These are phyloP conservation scores for Lepidium aucheri DNA, from an alignment of 345 rosid genomes.

Conservation along the genomic window DNA sequence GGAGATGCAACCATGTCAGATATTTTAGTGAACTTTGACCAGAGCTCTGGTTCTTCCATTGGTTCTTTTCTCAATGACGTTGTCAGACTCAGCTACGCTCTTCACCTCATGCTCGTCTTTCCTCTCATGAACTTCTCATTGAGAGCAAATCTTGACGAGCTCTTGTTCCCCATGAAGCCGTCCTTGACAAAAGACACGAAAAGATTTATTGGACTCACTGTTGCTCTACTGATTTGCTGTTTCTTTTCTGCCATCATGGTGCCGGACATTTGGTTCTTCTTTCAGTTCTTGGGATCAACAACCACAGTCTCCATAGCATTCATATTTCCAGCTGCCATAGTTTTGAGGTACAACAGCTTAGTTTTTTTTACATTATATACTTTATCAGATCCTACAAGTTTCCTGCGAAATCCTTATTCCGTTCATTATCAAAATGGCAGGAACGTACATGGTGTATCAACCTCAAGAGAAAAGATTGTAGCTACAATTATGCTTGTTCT, in stretches of 20 bases:
- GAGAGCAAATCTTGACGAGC: slow-evolving; percentile 66
- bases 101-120: slow-evolving; percentile 77
- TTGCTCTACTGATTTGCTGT: slow-evolving; percentile 33
- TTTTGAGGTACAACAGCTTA: slow-evolving; percentile 44
- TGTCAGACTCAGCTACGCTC: slow-evolving; percentile 69
- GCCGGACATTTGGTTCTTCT: slow-evolving; percentile 81
- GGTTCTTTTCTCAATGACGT: slow-evolving; percentile 56
- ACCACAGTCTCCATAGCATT: slow-evolving; percentile 72
- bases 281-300: slow-evolving; percentile 86
- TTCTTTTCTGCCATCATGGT: slow-evolving; percentile 53
- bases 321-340: slow-evolving; percentile 81
- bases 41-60: slow-evolving; percentile 41
- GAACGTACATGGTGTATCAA: slow-evolving; percentile 40
- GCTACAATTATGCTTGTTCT: slow-evolving; percentile 29
- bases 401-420: neutral
- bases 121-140: slow-evolving; percentile 81
- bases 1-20: slow-evolving; percentile 79
- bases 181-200: slow-evolving; percentile 34
- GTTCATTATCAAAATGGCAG: slow-evolving; percentile 7
- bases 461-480: slow-evolving; percentile 29
- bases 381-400: neutral
- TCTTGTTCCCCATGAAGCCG: slow-evolving; percentile 46
- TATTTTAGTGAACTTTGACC: slow-evolving; percentile 69
- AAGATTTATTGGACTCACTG: slow-evolving; percentile 51
- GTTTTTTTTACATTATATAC: neutral